Evolutionary conservation across 169 alveolate species (phyloP).

Genomic region (Eimeria acervulina): DNA sequence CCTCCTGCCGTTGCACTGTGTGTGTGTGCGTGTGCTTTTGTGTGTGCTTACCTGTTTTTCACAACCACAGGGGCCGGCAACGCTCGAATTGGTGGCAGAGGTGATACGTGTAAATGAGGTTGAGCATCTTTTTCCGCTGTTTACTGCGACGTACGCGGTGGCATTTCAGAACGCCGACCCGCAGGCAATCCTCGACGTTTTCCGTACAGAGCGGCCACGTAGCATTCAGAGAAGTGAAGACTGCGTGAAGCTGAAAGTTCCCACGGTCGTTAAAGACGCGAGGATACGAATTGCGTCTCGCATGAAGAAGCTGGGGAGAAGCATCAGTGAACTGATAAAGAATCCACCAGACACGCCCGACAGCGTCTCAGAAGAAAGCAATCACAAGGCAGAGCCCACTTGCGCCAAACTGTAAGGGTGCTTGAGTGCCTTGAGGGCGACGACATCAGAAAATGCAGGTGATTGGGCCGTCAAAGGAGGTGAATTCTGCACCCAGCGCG

Average conservation of each 20-base stretch:
- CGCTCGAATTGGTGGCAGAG: slow-evolving; percentile 82
- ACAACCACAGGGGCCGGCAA: slow-evolving; percentile 86
- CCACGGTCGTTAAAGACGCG: slow-evolving; percentile 49
- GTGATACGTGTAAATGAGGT: slow-evolving; percentile 69
- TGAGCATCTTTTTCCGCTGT: slow-evolving; percentile 83
- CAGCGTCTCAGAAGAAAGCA: not conserved
- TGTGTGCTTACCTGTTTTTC: not conserved
- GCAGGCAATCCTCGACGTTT: slow-evolving; percentile 73
- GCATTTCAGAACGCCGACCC: slow-evolving; percentile 81
- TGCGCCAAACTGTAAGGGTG: not conserved
- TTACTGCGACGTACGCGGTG: slow-evolving; percentile 77
- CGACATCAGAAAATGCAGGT: not conserved
- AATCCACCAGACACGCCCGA: slow-evolving; percentile 19
- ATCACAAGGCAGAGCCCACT: not conserved
- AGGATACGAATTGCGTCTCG: slow-evolving; percentile 56
- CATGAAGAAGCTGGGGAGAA: slow-evolving; percentile 49
- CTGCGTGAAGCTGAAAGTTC: slow-evolving; percentile 57
- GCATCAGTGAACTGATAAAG: slow-evolving; percentile 47
- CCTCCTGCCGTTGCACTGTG: not conserved
- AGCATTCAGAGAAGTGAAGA: slow-evolving; percentile 61
- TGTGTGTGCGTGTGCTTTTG: not conserved
- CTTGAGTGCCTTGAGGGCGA: not conserved
- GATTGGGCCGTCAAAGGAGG: not conserved
- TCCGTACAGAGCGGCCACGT: slow-evolving; percentile 76
- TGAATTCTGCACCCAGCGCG: not conserved